Conservation (phyloP, 768 basidiomycete species). For the Trametes maxima region DNA sequence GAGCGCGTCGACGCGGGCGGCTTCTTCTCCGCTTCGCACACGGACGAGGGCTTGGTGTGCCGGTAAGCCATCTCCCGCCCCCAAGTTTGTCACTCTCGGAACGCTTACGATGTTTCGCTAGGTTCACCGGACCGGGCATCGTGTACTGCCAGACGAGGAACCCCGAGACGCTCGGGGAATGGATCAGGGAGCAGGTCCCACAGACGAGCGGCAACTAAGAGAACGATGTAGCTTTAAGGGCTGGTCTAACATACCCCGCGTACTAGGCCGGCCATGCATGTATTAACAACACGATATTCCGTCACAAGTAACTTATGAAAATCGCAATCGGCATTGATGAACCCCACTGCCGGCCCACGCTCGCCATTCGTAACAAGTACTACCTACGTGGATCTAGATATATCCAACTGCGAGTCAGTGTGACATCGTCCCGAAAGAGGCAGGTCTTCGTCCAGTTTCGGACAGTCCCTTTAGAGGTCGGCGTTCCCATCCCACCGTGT, state of each 20-base stretch:
- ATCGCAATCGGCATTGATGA: too few relatives aligned
- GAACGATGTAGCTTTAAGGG: background rate
- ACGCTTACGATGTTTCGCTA: background rate
- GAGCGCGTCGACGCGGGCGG: constrained; percentile 37
- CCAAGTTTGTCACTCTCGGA: background rate
- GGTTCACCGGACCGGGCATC: constrained; percentile 38
- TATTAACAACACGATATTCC: background rate
- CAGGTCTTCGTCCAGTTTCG: background rate
- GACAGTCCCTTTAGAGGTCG: background rate
- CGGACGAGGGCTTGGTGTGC: constrained; percentile 38
- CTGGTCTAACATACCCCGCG: background rate
- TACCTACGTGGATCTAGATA: background rate
- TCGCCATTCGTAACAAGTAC: too few relatives aligned
- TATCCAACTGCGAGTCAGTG: background rate
- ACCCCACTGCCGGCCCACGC: background rate
- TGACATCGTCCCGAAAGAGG: constrained; percentile 1
- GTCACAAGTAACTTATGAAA: background rate
- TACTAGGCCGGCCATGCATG: background rate
- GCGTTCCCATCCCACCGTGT: background rate
- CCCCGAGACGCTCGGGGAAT: constrained; percentile 32
- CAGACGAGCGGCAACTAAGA: background rate
- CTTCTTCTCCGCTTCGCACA: constrained; percentile 32
- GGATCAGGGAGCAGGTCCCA: constrained; percentile 34
- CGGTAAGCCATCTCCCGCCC: constrained; percentile 22
- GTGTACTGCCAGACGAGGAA: constrained; percentile 39